Percentiles rank a stretch among this genome's conserved stretches.
phyloP scores from a whole-genome alignment of 2,329 filamentous ascomycete genomes.

The Pseudocercospora musae region DNA sequence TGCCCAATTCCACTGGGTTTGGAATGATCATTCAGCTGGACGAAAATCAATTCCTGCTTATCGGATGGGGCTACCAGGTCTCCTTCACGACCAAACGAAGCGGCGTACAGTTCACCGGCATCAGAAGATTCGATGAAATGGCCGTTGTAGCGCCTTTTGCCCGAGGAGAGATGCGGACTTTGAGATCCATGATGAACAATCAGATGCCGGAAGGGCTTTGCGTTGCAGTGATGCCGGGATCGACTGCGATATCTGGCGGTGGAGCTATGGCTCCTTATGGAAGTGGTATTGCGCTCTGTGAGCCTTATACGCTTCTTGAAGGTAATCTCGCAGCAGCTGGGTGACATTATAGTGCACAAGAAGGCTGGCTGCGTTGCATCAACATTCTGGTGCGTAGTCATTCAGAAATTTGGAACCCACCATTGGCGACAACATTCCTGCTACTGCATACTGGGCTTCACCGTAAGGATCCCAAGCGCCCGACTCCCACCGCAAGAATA shows the following conservation, averaged over 20 bases:
- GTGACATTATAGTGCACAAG: too few relatives aligned
- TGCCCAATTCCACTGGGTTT: slow-evolving; percentile 39
- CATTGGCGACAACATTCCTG: too few relatives aligned
- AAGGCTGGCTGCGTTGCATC: too few relatives aligned
- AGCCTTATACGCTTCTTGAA: slow-evolving; percentile 28
- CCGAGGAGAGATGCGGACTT: slow-evolving; percentile 30
- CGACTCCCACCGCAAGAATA: too few relatives aligned
- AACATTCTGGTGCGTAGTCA: too few relatives aligned
- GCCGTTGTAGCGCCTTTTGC: slow-evolving; percentile 25
- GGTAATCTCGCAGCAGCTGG: too few relatives aligned
- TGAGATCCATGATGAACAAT: slow-evolving; percentile 43
- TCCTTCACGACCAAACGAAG: slow-evolving; percentile 32
- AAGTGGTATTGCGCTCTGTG: slow-evolving; percentile 48
- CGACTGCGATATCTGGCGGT: slow-evolving; percentile 55
- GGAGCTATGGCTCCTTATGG: slow-evolving; percentile 54
- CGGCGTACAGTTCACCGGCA: slow-evolving; percentile 42
- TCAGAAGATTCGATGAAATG: slow-evolving; percentile 44
- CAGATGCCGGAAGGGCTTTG: slow-evolving; percentile 49
- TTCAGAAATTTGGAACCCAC: too few relatives aligned
- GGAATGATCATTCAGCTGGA: slow-evolving; percentile 46
- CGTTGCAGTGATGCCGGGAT: slow-evolving; percentile 53
- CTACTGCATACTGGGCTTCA: too few relatives aligned
- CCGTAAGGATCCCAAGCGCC: too few relatives aligned
- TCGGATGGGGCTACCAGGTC: slow-evolving; percentile 48
- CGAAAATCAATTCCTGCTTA: slow-evolving; percentile 42